Percentiles rank a stretch among this genome's conserved stretches.
Evolutionary conservation across 192 early-diverging fungal genomes (phyloP).

Genomic region (Coemansia sp.): DNA sequence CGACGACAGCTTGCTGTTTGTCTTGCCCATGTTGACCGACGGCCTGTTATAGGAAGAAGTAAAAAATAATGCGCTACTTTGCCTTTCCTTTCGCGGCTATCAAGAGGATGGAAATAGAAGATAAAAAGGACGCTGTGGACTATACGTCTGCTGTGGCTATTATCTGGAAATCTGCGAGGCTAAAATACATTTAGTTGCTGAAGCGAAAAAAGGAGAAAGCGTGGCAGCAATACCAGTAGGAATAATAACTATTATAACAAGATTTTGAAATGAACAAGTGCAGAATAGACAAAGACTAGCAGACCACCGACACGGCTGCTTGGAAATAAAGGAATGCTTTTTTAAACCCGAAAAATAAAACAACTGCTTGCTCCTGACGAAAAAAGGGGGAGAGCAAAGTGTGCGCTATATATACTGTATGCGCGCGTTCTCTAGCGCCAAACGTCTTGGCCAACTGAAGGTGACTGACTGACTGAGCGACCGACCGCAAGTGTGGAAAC

Average conservation of each 20-base stretch:
- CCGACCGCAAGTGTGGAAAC: no score
- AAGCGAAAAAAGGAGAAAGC: no score
- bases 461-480: no score
- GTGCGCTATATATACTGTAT: background rate
- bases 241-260: no score
- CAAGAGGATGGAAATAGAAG: no score
- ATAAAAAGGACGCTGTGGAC: background rate
- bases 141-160: constrained; percentile 3
- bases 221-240: no score
- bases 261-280: no score
- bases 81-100: background rate
- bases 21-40: constrained; percentile 68
- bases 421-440: background rate
- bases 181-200: no score
- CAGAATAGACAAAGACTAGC: no score
- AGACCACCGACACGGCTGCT: no score
- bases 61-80: background rate
- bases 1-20: constrained; percentile 76
- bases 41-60: background rate
- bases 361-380: background rate
- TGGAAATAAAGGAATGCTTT: no score
- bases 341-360: no score
- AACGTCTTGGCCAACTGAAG: background rate
- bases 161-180: constrained; percentile 6
- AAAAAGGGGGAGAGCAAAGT: background rate